Evolutionary conservation across 768 basidiomycete genomes (phyloP).

Genomic region (Agrocybe chaxingu): DNA sequence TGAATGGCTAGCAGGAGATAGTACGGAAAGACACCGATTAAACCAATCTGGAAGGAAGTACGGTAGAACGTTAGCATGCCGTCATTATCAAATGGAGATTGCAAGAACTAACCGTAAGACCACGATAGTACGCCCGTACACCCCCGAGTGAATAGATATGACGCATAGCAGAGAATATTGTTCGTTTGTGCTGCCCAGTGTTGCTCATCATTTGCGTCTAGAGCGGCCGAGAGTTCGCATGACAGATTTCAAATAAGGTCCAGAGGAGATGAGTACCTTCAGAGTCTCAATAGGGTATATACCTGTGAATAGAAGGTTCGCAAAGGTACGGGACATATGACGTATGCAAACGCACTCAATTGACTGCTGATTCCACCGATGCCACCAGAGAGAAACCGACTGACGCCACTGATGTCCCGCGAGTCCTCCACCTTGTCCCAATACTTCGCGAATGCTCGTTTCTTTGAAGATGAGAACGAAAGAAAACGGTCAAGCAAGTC

Average conservation of each 20-base stretch:
- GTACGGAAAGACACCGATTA: slow-evolving; percentile 95
- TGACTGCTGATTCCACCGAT: slow-evolving; percentile 94
- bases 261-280: slow-evolving; percentile 51
- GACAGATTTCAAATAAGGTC: neutral
- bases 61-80: slow-evolving; percentile 5
- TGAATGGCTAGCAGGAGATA: neutral
- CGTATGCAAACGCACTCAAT: slow-evolving; percentile 55
- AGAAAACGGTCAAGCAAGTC: slow-evolving; percentile 1
- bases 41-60: slow-evolving; percentile 64
- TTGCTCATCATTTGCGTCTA: slow-evolving; percentile 97
- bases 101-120: slow-evolving; percentile 68
- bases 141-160: slow-evolving; percentile 81
- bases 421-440: slow-evolving; percentile 89
- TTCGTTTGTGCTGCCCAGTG: slow-evolving; percentile 54
- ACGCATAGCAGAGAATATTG: slow-evolving; percentile 59
- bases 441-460: slow-evolving; percentile 90
- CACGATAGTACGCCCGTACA: slow-evolving; percentile 84
- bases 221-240: neutral
- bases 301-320: slow-evolving; percentile 42
- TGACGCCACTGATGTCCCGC: slow-evolving; percentile 84
- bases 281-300: slow-evolving; percentile 97
- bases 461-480: slow-evolving; percentile 45
- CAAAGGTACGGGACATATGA: slow-evolving; percentile 6
- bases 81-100: neutral
- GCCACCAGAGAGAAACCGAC: slow-evolving; percentile 93